These are phyloP conservation scores for Globisporangium cystogenes DNA, from an alignment of 352 stramenopile genomes.

Conservation along the genomic window DNA sequence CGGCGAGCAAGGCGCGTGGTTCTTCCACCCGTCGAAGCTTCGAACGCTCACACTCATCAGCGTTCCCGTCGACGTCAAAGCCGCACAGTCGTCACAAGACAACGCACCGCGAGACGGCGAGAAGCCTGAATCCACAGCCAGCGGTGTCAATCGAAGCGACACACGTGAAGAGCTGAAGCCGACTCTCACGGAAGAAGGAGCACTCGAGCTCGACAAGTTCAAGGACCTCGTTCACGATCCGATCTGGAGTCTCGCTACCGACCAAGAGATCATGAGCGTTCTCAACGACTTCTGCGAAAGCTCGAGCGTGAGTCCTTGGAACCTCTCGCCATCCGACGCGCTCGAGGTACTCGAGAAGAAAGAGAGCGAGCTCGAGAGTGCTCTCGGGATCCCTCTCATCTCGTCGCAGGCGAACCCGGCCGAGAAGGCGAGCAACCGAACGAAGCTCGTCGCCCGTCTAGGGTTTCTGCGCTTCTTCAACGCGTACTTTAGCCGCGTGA, in stretches of 20 bases:
- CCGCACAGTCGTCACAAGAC: not conserved
- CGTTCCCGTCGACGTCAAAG: not conserved
- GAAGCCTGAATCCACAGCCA: not conserved
- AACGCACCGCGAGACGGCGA: not conserved
- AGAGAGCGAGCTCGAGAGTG: constrained; percentile 6
- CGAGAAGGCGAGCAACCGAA: not conserved
- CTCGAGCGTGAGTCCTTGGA: constrained; percentile 53
- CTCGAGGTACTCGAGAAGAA: constrained; percentile 20
- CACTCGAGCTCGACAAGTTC: constrained; percentile 19
- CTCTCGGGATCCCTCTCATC: not conserved
- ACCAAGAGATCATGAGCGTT: constrained; percentile 32
- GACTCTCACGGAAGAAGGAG: not conserved
- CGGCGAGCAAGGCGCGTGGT: constrained; percentile 70
- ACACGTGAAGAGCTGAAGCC: not conserved
- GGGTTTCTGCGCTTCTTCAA: constrained; percentile 74
- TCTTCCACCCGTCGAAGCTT: constrained; percentile 67
- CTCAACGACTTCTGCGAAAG: constrained; percentile 55
- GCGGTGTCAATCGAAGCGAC: not conserved
- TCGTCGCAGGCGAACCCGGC: not conserved
- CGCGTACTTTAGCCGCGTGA: constrained; percentile 50
- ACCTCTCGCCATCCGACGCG: constrained; percentile 35
- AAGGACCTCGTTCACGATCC: constrained; percentile 21
- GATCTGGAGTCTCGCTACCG: constrained; percentile 31
- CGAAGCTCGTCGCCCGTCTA: constrained; percentile 39
- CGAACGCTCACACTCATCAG: constrained; percentile 27